Conservation (phyloP, 2,329 filamentous ascomycete genomes). For the Trichoderma breve region DNA sequence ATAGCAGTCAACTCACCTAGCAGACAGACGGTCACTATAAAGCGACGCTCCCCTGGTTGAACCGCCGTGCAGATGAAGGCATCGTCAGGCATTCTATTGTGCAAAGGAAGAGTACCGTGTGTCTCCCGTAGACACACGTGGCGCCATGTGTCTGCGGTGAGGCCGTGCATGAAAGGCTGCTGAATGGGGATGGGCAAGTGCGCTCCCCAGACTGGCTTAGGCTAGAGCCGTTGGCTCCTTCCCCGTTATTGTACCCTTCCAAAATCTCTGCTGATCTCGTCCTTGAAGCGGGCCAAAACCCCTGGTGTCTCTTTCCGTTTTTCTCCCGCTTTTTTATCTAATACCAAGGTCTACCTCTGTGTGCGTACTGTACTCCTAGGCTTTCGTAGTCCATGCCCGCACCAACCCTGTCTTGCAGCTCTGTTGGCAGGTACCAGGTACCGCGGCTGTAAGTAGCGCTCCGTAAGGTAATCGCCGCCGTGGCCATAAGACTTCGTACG, state of each 20-base stretch:
- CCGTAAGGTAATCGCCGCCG: not conserved
- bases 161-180: conserved; percentile 16
- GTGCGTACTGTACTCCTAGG: not conserved
- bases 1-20: not conserved
- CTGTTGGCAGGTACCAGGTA: not conserved
- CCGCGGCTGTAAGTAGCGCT: not conserved
- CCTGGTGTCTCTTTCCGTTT: conserved; percentile 15
- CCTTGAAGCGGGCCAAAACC: conserved; percentile 13
- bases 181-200: conserved; percentile 17
- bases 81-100: not conserved
- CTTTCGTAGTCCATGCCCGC: not conserved
- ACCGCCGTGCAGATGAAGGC: not conserved
- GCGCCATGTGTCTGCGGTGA: conserved; percentile 17
- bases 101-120: not conserved
- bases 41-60: not conserved
- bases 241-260: conserved; percentile 16
- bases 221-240: conserved; percentile 13
- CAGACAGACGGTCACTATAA: not conserved
- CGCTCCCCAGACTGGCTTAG: conserved; percentile 17
- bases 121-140: not conserved
- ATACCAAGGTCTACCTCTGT: not conserved
- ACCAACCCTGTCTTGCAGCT: not conserved
- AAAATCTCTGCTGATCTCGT: conserved; percentile 21
- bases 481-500: not conserved
- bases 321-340: conserved; percentile 2